Percentiles rank a stretch among this genome's conserved stretches.
phyloP scores from a whole-genome alignment of 257 asterid genomes.

The Ilex asprella region DNA sequence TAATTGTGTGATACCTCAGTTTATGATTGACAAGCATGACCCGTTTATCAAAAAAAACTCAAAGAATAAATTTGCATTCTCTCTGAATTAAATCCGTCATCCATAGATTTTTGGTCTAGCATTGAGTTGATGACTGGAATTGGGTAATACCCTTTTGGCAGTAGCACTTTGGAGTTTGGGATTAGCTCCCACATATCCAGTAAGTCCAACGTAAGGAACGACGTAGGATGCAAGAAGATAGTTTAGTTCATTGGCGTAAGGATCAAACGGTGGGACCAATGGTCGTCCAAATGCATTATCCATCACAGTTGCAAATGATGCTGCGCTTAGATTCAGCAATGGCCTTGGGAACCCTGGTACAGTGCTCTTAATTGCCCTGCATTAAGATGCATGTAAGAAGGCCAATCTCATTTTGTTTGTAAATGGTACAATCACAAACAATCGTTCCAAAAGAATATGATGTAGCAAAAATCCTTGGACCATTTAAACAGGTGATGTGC shows the following conservation, averaged over 20 bases:
- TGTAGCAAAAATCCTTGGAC: no score
- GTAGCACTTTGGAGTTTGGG: constrained; percentile 44
- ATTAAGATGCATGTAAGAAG: neutral
- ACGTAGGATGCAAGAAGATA: constrained; percentile 73
- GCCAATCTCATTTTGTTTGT: no score
- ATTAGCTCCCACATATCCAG: constrained; percentile 87
- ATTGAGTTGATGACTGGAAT: no score
- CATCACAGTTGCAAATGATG: constrained; percentile 52
- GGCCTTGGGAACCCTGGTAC: constrained; percentile 81
- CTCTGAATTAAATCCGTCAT: no score
- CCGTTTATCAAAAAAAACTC: no score
- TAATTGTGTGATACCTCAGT: no score
- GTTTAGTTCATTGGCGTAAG: constrained; percentile 66
- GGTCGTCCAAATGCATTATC: constrained; percentile 45
- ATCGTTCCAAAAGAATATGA: no score
- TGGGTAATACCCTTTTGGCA: constrained; percentile 43
- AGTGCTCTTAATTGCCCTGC: constrained; percentile 66
- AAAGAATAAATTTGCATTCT: no score
- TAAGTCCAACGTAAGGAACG: constrained; percentile 85
- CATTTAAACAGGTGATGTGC: no score
- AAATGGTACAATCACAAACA: no score
- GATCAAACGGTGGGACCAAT: constrained; percentile 65
- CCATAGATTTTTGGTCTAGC: no score
- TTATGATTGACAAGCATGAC: no score
- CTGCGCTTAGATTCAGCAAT: constrained; percentile 43